Evolutionary conservation across 345 rosid genomes (phyloP).

Genomic region (Euphorbia peplus): DNA sequence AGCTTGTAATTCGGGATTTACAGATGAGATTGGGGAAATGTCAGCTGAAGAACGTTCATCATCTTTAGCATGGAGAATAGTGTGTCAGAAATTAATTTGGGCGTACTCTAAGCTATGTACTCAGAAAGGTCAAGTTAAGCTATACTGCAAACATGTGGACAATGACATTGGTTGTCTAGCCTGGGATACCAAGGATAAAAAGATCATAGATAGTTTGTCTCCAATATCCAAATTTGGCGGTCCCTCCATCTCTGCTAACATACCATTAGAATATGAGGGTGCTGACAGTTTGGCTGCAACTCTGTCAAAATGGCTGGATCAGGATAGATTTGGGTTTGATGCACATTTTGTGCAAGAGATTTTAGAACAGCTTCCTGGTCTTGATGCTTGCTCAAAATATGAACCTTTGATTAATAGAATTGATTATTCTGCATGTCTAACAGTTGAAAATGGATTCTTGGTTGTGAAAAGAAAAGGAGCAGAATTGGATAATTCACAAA

Average conservation of each 20-base stretch:
- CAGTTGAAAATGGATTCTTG: constrained; percentile 65
- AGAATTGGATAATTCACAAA: constrained; percentile 35
- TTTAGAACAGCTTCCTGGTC: constrained; percentile 75
- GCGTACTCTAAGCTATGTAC: constrained; percentile 45
- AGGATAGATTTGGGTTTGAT: constrained; percentile 91
- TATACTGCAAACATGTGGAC: constrained; percentile 64
- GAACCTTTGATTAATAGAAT: constrained; percentile 55
- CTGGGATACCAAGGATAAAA: constrained; percentile 41
- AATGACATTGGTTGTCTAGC: constrained; percentile 33
- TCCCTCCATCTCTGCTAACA: constrained; percentile 33
- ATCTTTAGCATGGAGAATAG: constrained; percentile 67
- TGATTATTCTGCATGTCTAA: constrained; percentile 38
- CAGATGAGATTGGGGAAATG: constrained; percentile 70
- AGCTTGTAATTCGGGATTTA: constrained; percentile 24
- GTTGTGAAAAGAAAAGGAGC: constrained; percentile 44
- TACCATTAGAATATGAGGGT: constrained; percentile 38
- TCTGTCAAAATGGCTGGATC: constrained; percentile 68
- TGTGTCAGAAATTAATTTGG: constrained; percentile 60
- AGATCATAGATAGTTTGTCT: constrained; percentile 28
- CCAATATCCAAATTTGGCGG: constrained; percentile 63
- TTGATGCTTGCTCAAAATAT: constrained; percentile 59
- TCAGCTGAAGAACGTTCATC: constrained; percentile 70
- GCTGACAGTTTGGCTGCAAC: constrained; percentile 37
- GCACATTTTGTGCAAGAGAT: constrained; percentile 86
- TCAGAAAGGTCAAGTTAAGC: constrained; percentile 41